Evolutionary conservation across 1,139 yeast genomes (phyloP).

Genomic region (Saccharomyces pastorianus): DNA sequence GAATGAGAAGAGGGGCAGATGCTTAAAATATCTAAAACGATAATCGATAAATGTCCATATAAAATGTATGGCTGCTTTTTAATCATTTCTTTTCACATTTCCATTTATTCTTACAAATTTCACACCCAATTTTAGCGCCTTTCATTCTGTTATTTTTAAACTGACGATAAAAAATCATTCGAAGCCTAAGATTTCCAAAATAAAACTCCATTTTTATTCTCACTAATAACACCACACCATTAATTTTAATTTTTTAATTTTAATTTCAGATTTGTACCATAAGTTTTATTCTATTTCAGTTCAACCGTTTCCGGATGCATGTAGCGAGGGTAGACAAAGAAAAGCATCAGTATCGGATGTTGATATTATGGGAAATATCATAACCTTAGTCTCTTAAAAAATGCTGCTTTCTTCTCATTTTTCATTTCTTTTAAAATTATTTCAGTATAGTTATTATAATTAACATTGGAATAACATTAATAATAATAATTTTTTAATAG

Average conservation of each 20-base stretch:
- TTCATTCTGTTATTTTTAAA: background rate
- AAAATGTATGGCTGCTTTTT: background rate
- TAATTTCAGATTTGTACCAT: background rate
- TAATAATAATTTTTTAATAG: background rate
- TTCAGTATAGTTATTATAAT: background rate
- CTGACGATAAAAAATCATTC: background rate
- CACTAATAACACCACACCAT: background rate
- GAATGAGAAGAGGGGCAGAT: slow-evolving; percentile 15
- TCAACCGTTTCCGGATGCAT: background rate
- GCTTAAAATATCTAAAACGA: background rate
- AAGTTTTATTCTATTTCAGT: background rate
- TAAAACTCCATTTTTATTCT: too few species aligned
- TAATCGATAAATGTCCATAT: background rate
- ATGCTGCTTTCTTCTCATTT: background rate
- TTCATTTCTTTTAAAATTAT: background rate
- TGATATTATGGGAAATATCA: background rate
- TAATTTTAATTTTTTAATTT: too few species aligned
- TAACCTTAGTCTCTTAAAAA: background rate
- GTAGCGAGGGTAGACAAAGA: background rate
- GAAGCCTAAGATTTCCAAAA: background rate
- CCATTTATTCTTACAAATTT: background rate
- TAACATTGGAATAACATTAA: background rate
- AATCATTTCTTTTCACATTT: background rate
- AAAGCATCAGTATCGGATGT: background rate
- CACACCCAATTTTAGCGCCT: background rate